Percentiles rank a stretch among this genome's conserved stretches.
Conservation (phyloP, 805 yeast species). For the Candida qinlingensis region DNA sequence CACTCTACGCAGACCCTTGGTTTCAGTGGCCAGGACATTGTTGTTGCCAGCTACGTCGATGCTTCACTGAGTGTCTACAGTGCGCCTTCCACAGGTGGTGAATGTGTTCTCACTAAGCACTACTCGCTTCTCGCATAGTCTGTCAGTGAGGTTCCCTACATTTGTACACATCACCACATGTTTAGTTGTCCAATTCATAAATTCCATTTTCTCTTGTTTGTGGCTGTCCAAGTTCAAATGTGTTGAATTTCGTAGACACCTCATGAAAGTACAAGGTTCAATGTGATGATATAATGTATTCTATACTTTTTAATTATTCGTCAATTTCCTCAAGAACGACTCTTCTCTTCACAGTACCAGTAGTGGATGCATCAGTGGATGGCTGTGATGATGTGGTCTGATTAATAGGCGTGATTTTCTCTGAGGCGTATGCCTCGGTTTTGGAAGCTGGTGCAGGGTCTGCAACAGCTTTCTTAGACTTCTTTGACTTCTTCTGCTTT, state of each 20-base stretch:
- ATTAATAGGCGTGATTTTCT: background rate
- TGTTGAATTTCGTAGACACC: too few species aligned
- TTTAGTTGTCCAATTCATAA: too few species aligned
- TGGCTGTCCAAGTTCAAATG: too few species aligned
- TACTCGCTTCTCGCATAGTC: slow-evolving; percentile 25
- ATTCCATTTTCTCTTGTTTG: too few species aligned
- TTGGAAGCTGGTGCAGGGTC: slow-evolving; percentile 1
- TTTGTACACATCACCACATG: too few species aligned
- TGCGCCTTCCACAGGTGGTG: slow-evolving; percentile 61
- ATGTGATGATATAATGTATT: background rate
- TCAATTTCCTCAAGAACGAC: slow-evolving; percentile 29
- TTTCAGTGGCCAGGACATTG: slow-evolving; percentile 16
- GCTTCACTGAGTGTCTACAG: slow-evolving; percentile 52
- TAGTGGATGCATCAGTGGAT: slow-evolving; percentile 1
- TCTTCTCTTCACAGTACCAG: slow-evolving; percentile 18
- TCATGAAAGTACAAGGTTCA: background rate
- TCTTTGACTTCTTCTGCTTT: slow-evolving; percentile 19
- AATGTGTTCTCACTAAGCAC: slow-evolving; percentile 54
- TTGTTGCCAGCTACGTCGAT: slow-evolving; percentile 28
- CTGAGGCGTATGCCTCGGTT: background rate
- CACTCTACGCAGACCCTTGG: slow-evolving; percentile 9
- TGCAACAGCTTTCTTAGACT: slow-evolving; percentile 17
- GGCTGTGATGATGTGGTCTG: slow-evolving; percentile 1
- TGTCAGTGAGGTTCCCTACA: too few species aligned
- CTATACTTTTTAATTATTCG: slow-evolving; percentile 5